phyloP scores from a whole-genome alignment of 805 yeast genomes.

The Yamadazyma ubonensis region DNA sequence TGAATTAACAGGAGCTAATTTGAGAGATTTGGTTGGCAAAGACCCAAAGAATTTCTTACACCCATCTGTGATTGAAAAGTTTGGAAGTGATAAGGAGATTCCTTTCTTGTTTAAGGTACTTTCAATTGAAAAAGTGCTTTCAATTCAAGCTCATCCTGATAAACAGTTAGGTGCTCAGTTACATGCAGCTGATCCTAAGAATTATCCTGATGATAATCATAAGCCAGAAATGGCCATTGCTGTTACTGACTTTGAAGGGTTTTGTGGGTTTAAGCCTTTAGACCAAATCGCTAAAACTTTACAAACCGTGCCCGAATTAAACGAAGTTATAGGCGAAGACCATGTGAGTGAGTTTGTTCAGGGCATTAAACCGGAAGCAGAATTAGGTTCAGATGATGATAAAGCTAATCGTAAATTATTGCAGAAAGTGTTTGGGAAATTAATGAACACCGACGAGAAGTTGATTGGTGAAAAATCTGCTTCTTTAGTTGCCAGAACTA shows the following conservation, averaged over 20 bases:
- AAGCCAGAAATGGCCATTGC: conserved; percentile 99
- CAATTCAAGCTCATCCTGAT: conserved; percentile 98
- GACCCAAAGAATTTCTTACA: conserved; percentile 64
- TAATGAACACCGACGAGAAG: conserved; percentile 81
- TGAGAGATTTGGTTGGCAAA: conserved; percentile 64
- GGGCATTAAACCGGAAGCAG: conserved; percentile 46
- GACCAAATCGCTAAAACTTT: conserved; percentile 70
- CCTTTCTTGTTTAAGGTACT: conserved; percentile 94
- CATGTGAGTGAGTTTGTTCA: conserved; percentile 52
- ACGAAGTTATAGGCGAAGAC: conserved; percentile 64
- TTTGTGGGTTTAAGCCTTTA: conserved; percentile 96
- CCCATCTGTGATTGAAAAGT: conserved; percentile 55
- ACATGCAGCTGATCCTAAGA: conserved; percentile 80
- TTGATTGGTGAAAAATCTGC: conserved; percentile 55
- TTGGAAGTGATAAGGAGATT: conserved; percentile 66
- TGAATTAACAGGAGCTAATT: conserved; percentile 46
- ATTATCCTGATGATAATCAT: conserved; percentile 97
- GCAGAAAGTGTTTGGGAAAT: conserved; percentile 71
- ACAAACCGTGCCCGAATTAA: conserved; percentile 73
- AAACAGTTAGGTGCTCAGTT: conserved; percentile 75
- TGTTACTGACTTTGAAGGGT: conserved; percentile 92
- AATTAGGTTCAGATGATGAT: conserved; percentile 53
- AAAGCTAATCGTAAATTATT: conserved; percentile 59
- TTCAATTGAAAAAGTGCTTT: conserved; percentile 87
- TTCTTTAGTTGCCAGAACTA: conserved; percentile 65